These are phyloP conservation scores for Calamus simplicifolius DNA, from an alignment of 176 grass and related monocot species.

Conservation along the genomic window DNA sequence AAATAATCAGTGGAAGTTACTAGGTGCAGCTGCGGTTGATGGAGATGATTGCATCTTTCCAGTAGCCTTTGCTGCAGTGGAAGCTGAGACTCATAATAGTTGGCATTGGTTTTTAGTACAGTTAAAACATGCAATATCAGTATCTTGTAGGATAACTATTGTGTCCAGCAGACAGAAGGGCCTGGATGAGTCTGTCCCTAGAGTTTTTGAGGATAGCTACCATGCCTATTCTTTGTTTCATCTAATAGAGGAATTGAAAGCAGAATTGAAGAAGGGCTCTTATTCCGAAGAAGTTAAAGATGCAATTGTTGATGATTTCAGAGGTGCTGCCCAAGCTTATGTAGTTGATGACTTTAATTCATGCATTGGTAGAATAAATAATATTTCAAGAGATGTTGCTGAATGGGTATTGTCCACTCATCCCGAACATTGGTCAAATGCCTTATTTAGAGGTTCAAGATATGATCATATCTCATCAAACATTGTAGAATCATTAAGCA, in stretches of 20 bases:
- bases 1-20: slow-evolving; percentile 75
- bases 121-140: slow-evolving; percentile 65
- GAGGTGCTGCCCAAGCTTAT: slow-evolving; percentile 69
- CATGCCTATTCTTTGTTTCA: slow-evolving; percentile 84
- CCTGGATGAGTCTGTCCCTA: slow-evolving; percentile 64
- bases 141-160: slow-evolving; percentile 50
- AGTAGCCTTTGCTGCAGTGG: slow-evolving; percentile 83
- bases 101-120: slow-evolving; percentile 96
- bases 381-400: slow-evolving; percentile 73
- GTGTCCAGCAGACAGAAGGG: slow-evolving; percentile 83
- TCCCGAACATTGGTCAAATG: slow-evolving; percentile 92
- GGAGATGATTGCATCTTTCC: slow-evolving; percentile 83
- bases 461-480: slow-evolving; percentile 90
- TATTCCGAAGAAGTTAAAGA: slow-evolving; percentile 81
- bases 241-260: slow-evolving; percentile 89
- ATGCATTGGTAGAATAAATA: slow-evolving; percentile 83
- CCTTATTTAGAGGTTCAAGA: slow-evolving; percentile 70
- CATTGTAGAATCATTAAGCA: slow-evolving; percentile 82
- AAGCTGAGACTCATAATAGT: slow-evolving; percentile 84
- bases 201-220: slow-evolving; percentile 69
- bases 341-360: slow-evolving; percentile 83
- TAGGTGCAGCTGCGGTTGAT: slow-evolving; percentile 75
- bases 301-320: slow-evolving; percentile 78
- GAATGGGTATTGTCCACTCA: slow-evolving; percentile 87
- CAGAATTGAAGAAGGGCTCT: slow-evolving; percentile 63